Evolutionary conservation across 2,329 filamentous ascomycete genomes (phyloP), one percentile per base, ranked within the genome.

Genomic region (Calycina herbarum): DNA sequence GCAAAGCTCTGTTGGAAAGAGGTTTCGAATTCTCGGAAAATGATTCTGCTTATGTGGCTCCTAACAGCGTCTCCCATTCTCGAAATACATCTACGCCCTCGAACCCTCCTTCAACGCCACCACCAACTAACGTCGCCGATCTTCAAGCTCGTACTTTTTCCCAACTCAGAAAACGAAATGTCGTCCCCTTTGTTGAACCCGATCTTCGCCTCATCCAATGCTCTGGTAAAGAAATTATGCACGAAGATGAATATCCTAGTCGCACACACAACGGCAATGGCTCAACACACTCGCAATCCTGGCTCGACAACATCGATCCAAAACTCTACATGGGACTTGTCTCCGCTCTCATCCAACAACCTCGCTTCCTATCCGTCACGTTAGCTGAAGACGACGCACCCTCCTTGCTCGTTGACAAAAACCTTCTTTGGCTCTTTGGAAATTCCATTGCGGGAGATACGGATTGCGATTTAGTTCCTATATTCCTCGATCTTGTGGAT

Each of bases 11-110:
- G 5, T 83, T 94, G 66, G 86, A 88, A 20, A 87, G 90, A 58
- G 93, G 93, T 1, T 97, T 97, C 75, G 88, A 90, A 72, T 94
- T 97, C 72, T 90, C 93, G 68, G 88, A 90, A 69, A 85, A 86
- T 62, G 86, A 88, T 68, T 86, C 89, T 62, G 85, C 80, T 42
- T 96, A 89, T 75, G 85, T 89, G 64, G 89, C 86, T 79, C 79
- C 76, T 0, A 69, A 69, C 20, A 33, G 66, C 17, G 64, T 67
- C 64, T 70, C 64, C 61, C 78, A 69, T 72, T 76, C 57, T 66
- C 71, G 70, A 54, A 80, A 81, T 8, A 56, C 57, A 11, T 80
- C 82, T 38, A 15, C 20, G 7, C 17, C 17, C 3, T 31, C 33
- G 5, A 74, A 78, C n/a, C 76, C 80, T 0, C 89, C 90, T 0